A percentile compares a stretch with the other conserved stretches of the same genome.
phyloP scores from a whole-genome alignment of 2,329 filamentous ascomycete species.

The Penicillium sp. region DNA sequence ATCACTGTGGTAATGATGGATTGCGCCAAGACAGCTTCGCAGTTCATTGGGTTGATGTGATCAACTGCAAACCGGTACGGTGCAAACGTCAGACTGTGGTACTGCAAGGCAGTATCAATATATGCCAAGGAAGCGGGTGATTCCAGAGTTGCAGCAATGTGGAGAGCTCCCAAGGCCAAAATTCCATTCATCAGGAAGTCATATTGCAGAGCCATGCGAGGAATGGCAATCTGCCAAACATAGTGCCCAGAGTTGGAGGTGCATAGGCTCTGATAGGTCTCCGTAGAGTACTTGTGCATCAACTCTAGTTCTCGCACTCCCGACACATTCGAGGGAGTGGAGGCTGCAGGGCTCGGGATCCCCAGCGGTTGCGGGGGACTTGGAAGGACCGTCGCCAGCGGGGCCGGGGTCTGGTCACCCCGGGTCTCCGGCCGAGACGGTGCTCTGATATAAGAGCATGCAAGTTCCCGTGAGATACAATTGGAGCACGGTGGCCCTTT shows the following conservation, averaged over 20 bases:
- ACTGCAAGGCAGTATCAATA: constrained; percentile 39
- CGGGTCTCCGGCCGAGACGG: constrained; percentile 17
- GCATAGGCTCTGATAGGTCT: constrained; percentile 47
- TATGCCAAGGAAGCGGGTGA: constrained; percentile 35
- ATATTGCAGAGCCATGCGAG: constrained; percentile 42
- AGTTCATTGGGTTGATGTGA: constrained; percentile 37
- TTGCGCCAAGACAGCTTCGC: constrained; percentile 41
- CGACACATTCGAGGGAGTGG: constrained; percentile 18
- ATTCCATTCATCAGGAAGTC: constrained; percentile 47
- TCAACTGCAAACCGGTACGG: constrained; percentile 39
- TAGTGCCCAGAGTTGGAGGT: constrained; percentile 33
- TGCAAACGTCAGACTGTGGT: constrained; percentile 37
- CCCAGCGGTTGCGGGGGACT: constrained; percentile 13
- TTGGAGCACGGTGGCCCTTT: constrained; percentile 42
- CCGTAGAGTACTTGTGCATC: constrained; percentile 55
- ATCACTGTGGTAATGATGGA: constrained; percentile 40
- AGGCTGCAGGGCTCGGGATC: constrained; percentile 19
- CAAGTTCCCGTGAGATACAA: constrained; percentile 38
- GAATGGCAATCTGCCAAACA: constrained; percentile 44
- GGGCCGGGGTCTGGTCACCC: constrained; percentile 2
- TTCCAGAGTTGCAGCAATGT: constrained; percentile 38
- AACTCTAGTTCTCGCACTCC: constrained; percentile 50
- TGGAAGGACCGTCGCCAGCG: constrained; percentile 9
- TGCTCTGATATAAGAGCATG: constrained; percentile 32
- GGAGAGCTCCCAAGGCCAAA: constrained; percentile 43